A percentile compares a stretch with the other conserved stretches of the same genome.
phyloP scores from a whole-genome alignment of 306 rosid species.

The Fagus sylvatica region DNA sequence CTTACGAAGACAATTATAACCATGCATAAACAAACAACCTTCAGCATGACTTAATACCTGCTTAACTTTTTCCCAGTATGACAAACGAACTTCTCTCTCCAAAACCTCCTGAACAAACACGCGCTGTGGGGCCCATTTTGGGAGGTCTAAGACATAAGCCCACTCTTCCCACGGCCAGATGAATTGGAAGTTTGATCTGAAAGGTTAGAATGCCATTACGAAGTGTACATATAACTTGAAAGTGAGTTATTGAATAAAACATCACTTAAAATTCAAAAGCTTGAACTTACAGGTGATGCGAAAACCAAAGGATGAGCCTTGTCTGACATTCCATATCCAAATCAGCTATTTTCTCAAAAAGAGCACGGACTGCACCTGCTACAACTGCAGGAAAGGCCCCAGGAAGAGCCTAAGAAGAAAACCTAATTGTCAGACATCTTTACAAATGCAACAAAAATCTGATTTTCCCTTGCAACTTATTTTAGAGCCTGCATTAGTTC shows the following conservation, averaged over 20 bases:
- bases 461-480: neutral
- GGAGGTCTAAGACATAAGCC: conserved; percentile 89
- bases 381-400: conserved; percentile 99
- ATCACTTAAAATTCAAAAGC: conserved; percentile 4
- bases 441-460: neutral
- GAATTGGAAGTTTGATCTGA: conserved; percentile 97
- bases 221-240: neutral
- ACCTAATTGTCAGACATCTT: conserved; percentile 32
- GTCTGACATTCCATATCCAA: conserved; percentile 98
- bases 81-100: conserved; percentile 97
- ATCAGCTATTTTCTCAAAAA: conserved; percentile 90
- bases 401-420: conserved; percentile 83
- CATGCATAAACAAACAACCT: neutral
- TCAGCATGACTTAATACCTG: conserved; percentile 61
- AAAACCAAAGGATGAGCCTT: conserved; percentile 96
- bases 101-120: conserved; percentile 97
- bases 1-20: neutral
- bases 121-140: conserved; percentile 99
- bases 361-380: conserved; percentile 96
- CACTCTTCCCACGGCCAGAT: conserved; percentile 99
- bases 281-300: conserved; percentile 90
- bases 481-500: conserved; percentile 8
- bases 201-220: conserved; percentile 24
- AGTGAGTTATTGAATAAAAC: neutral
- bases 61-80: conserved; percentile 98